A percentile compares a stretch with the other conserved stretches of the same genome.
phyloP scores from a whole-genome alignment of 257 asterid genomes.

The Petunia axillaris region DNA sequence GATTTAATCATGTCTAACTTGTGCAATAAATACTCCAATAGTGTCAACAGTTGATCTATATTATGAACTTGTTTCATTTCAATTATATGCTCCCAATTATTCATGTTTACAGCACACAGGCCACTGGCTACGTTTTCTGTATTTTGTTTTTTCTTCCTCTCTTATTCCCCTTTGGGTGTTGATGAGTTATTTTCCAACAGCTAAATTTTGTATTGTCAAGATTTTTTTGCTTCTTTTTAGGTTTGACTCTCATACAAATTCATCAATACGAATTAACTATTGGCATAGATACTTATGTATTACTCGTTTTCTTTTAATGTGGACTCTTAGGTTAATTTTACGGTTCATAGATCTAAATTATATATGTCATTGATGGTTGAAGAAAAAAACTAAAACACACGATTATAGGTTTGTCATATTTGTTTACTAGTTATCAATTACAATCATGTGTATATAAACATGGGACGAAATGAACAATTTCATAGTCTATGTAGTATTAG shows the following conservation, averaged over 20 bases:
- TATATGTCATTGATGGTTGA: background rate
- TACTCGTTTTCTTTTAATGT: background rate
- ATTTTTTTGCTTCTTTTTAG: background rate
- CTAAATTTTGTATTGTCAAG: conserved; percentile 1
- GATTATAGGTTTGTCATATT: too few species aligned
- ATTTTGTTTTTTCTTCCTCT: background rate
- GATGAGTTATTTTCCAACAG: conserved; percentile 17
- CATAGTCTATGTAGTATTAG: too few species aligned
- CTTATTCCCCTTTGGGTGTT: background rate
- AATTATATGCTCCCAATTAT: conserved; percentile 12
- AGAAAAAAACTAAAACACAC: too few species aligned
- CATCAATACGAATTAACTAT: background rate
- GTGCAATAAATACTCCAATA: background rate
- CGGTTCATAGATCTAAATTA: background rate
- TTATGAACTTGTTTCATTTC: background rate
- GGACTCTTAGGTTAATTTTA: background rate
- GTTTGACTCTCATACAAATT: background rate
- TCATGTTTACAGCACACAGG: conserved; percentile 12
- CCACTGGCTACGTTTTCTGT: background rate
- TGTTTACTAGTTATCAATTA: too few species aligned
- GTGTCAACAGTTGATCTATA: background rate
- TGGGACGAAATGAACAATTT: too few species aligned
- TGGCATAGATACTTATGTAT: background rate
- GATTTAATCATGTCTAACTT: background rate
- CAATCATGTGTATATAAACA: too few species aligned